A percentile compares a stretch with the other conserved stretches of the same genome.
phyloP scores from a whole-genome alignment of 1,284 basidiomycete genomes.

The Puccinia triticina region DNA sequence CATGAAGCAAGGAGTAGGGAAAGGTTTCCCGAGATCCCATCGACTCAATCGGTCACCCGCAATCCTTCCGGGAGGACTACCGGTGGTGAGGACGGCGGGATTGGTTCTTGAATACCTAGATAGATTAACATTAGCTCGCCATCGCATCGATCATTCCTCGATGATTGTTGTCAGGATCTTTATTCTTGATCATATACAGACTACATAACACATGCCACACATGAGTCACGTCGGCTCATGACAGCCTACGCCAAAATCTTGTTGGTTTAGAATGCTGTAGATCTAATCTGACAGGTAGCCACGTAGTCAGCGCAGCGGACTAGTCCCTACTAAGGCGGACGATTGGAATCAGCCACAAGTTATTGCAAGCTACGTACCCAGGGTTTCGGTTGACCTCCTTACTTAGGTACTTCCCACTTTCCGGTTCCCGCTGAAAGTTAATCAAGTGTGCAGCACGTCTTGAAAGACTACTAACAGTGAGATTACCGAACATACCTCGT shows the following conservation, averaged over 20 bases:
- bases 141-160: not conserved
- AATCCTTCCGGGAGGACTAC: too few relatives aligned
- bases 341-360: not conserved
- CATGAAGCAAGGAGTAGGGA: not conserved
- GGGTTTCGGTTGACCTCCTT: not conserved
- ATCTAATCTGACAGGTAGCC: not conserved
- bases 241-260: constrained; percentile 3
- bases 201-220: not conserved
- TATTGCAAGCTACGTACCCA: not conserved
- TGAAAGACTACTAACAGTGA: not conserved
- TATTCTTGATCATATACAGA: not conserved
- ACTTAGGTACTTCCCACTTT: not conserved
- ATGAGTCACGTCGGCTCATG: not conserved
- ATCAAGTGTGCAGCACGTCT: not conserved
- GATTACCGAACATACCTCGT: not conserved
- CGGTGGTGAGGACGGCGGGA: not conserved
- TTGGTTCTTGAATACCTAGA: not conserved
- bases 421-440: not conserved
- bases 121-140: not conserved
- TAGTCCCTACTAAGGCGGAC: too few relatives aligned
- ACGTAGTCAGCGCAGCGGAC: not conserved
- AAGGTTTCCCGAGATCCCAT: not conserved
- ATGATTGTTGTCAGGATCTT: not conserved
- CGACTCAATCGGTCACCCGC: not conserved
- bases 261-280: not conserved